phyloP scores from a whole-genome alignment of 2,329 filamentous ascomycete genomes.

The Dothidotthia symphoricarpi region DNA sequence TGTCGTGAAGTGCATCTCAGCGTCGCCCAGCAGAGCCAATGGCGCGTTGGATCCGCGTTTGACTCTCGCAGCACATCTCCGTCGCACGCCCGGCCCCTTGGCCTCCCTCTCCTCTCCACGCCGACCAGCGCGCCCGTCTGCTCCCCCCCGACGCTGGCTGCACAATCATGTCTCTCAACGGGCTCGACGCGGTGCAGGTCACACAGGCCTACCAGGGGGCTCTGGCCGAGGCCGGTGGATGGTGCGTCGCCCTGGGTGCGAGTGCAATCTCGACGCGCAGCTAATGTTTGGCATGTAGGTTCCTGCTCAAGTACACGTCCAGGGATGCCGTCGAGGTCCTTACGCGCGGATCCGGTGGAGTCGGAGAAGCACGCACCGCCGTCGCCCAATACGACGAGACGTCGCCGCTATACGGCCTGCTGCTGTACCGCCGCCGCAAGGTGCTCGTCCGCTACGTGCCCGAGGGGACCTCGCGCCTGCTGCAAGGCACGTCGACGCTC shows the following conservation, averaged over 20 bases:
- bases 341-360: slow-evolving; percentile 73
- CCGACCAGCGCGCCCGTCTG: no score
- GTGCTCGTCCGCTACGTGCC: slow-evolving; percentile 91
- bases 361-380: slow-evolving; percentile 76
- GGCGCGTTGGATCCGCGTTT: slow-evolving; percentile 9
- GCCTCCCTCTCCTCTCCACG: slow-evolving; percentile 2
- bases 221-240: slow-evolving; percentile 82
- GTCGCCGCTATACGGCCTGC: slow-evolving; percentile 86
- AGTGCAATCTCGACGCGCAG: slow-evolving; percentile 12
- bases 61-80: slow-evolving; percentile 8
- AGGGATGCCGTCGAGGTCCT: slow-evolving; percentile 85
- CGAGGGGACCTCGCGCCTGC: slow-evolving; percentile 81
- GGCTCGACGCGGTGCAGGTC: slow-evolving; percentile 77
- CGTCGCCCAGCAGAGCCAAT: slow-evolving; percentile 12
- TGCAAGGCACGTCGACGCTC: slow-evolving; percentile 69
- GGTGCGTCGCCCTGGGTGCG: slow-evolving; percentile 59
- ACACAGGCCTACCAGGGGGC: slow-evolving; percentile 81
- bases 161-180: slow-evolving; percentile 84
- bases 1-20: no score
- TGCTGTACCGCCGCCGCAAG: slow-evolving; percentile 85
- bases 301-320: slow-evolving; percentile 85
- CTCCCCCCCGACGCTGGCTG: slow-evolving; percentile 6
- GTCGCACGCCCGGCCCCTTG: no score
- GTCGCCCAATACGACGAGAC: slow-evolving; percentile 77
- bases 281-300: slow-evolving; percentile 59